Percentiles rank a stretch among this genome's conserved stretches.
Conservation (phyloP, 1,284 basidiomycete genomes). For the Agroathelia rolfsii region DNA sequence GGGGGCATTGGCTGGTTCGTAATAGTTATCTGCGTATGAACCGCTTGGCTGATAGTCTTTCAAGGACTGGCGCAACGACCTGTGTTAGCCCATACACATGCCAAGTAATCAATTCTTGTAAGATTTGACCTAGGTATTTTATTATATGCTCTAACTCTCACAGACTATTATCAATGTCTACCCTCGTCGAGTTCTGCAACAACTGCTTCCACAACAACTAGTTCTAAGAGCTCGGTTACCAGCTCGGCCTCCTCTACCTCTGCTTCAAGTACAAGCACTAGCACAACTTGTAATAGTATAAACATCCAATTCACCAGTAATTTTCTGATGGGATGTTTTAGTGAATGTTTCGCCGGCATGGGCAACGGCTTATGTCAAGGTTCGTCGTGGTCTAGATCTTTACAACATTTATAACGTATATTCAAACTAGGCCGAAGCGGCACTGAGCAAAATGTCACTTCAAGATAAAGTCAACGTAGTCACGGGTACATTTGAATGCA, state of each 20-base stretch:
- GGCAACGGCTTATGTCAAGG: conserved; percentile 45
- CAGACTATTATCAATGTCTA: conserved; percentile 40
- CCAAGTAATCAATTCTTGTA: conserved; percentile 32
- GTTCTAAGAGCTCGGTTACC: conserved; percentile 13
- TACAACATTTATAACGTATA: neutral
- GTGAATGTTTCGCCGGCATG: conserved; percentile 43
- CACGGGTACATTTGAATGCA: conserved; percentile 29
- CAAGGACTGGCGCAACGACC: conserved; percentile 33
- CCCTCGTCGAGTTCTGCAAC: conserved; percentile 18
- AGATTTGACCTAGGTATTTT: conserved; percentile 12
- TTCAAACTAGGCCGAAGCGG: conserved; percentile 29
- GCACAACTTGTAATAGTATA: conserved; percentile 51
- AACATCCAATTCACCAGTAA: no score
- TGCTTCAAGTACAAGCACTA: conserved; percentile 26
- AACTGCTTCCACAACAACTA: conserved; percentile 15
- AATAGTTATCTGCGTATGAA: neutral
- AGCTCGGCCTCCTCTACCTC: conserved; percentile 6
- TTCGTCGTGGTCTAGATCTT: conserved; percentile 11
- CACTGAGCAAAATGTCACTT: conserved; percentile 38
- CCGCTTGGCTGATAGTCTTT: neutral
- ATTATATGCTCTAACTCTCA: neutral
- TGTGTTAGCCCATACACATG: conserved; percentile 33
- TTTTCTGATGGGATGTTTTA: no score
- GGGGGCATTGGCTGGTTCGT: conserved; percentile 40
- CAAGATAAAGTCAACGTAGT: conserved; percentile 47